Base-by-base conservation (phyloP, 768 basidiomycete genomes). In the Coprinopsis sp. region DNA sequence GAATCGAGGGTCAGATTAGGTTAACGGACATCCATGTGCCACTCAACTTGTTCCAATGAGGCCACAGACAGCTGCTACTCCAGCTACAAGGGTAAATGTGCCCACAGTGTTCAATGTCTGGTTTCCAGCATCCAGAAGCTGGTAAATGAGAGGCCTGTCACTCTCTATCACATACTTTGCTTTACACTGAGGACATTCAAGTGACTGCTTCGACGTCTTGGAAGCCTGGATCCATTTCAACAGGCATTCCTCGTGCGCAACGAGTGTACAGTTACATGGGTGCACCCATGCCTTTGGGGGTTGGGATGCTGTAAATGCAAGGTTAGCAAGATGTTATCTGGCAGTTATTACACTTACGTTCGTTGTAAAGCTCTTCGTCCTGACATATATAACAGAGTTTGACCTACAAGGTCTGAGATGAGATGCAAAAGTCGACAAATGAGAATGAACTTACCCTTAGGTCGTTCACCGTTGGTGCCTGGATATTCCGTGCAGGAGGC, bases 331-430 rank as follows among this genome's bases (percentile, higher is more conserved):
- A n/a, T n/a, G n/a, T n/a, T n/a, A n/a, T n/a, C n/a, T n/a, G n/a
- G n/a, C n/a, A n/a, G 18, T 18, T 7, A 27, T 19, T 36, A 16
- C 6, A 53, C 65, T 44, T 49, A 70, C 68, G 54, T 67, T 74
- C 61, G 38, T 78, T 78, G 47, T 71, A 68, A 2, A 51, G 63
- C 49, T 87, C 85, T 59, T 87, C 85, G 54, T 89, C 87, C 24
- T 83, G 68, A 55, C 87, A 90, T 47, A 90, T 88, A 61, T 85
- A 90, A 53, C 87, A 90, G 10, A 86, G 69, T 61, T 88, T 90
- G 51, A 88, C 78, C 73, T 76, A 48, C 12, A 47, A 25, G 43
- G 19, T n/a, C 27, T 27, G 3, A 10, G 25, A 8, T 24, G 19
- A 37, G 7, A 18, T 6, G 21, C 31, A 33, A 23, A n/a, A 13